Evolutionary conservation across 2,329 filamentous ascomycete genomes (phyloP), one percentile per base, ranked within the genome.

Genomic region (Fusarium buharicum): DNA sequence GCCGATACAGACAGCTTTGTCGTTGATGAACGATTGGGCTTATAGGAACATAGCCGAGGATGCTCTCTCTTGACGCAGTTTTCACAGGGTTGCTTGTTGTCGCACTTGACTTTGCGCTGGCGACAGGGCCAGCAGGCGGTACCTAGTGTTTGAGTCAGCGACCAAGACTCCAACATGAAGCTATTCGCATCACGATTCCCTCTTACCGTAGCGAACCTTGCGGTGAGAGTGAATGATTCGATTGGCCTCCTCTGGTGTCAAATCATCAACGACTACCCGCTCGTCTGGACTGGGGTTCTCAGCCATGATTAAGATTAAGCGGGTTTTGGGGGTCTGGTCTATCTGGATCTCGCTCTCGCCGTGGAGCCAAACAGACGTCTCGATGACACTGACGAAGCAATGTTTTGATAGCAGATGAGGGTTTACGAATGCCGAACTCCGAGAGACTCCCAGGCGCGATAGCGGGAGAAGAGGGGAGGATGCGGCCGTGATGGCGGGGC

Each of bases 191-290:
- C 22, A 24, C 8, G 22, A 24, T 24, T 17, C 7, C 43, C 34
- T 47, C 85, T 73, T 80, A 88, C 86, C 86, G 74, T 89, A 89
- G 70, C 86, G 82, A 53, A 89, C 86, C 74, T 89, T 89, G 65
- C 86, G 84, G 72, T 89, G 86, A 48, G 86, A 88, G 72, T 89
- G 86, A 66, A 89, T 89, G 76, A 89, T 89, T 68, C 86, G 84
- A 72, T 79, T 89, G 63, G 86, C 86, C 75, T 89, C 86, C 73
- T 89, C 86, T 10, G 86, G 83, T 41, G 84, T 87, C 71, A 87
- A 78, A 69, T 86, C 81, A 71, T 86, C 82, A 61, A 86, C 74
- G 46, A 78, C 75, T 59, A 78, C 75, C 68, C 77, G 75, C 60
- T 78, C 78, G 49, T 82, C 78, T 48, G 77, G 75, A 47, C 78